Percentiles rank a stretch among this genome's conserved stretches.
These are phyloP conservation scores for Sclerospora graminicola DNA, from an alignment of 352 stramenopile species.

Conservation along the genomic window DNA sequence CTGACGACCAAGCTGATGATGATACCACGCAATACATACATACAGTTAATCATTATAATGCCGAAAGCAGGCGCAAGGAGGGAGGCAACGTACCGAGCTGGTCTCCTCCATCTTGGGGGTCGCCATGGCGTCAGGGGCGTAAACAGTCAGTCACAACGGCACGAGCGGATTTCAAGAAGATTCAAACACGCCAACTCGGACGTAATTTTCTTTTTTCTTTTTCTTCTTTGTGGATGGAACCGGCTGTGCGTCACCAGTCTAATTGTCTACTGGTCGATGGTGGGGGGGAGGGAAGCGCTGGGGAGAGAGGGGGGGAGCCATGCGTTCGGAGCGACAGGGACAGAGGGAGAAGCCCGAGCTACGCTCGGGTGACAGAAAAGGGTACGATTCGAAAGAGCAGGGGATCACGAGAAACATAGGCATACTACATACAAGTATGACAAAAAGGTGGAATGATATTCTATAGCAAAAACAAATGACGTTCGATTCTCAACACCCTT, in stretches of 20 bases:
- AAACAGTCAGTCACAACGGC: not conserved
- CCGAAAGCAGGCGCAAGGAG: not conserved
- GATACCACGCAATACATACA: not conserved
- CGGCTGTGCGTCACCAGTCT: constrained; percentile 19
- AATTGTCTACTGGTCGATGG: constrained; percentile 36
- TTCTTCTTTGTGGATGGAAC: constrained; percentile 5
- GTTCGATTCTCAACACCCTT: not conserved
- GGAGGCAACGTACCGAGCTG: constrained; percentile 29
- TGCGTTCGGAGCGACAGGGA: constrained; percentile 17
- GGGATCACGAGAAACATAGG: not conserved
- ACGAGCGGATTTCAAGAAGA: not conserved
- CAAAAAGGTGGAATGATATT: not conserved
- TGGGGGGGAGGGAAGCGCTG: constrained; percentile 14
- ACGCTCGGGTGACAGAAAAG: constrained; percentile 7
- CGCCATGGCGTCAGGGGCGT: constrained; percentile 27
- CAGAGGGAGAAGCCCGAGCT: constrained; percentile 15
- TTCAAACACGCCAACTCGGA: too few species aligned
- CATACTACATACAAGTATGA: not conserved
- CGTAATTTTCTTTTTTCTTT: constrained; percentile 3
- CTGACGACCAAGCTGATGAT: constrained; percentile 42
- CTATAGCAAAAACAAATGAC: not conserved
- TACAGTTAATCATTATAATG: not conserved
- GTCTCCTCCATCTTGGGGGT: constrained; percentile 78
- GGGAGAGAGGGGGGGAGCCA: constrained; percentile 15
- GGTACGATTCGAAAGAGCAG: constrained; percentile 1